Evolutionary conservation across 208 protist species (phyloP), one percentile per base, ranked within the genome.

Genomic region (Trypanosoma vivax): DNA sequence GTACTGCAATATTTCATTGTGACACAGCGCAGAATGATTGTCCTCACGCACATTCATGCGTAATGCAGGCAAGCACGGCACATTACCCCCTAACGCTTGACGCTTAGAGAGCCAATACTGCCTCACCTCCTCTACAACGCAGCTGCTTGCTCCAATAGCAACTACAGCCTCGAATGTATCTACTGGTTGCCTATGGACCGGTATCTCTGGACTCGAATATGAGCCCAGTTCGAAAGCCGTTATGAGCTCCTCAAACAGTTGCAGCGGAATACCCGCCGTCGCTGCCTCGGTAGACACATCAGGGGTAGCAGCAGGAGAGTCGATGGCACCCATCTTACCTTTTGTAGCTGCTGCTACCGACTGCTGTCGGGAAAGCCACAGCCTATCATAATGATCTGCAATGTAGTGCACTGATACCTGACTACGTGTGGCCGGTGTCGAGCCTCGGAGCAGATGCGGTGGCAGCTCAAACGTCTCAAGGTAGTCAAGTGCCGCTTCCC

Each of bases 21-120:
- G 70, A 47, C 76, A 79, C 3, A 79, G 57, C 16, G 62, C 48
- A n/a, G 59, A 29, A 55, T 84, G 72, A 38, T 83, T 83, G 23
- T 86, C 83, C 38, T 90, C 78, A 14, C 62, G 50, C 13, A 90
- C 53, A 4, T 50, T 47, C n/a, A 76, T 52, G 19, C 61, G 70
- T n/a, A 92, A 53, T 9, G 57, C 50, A 13, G 85, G 64, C 50
- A 92, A 88, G 30, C 62, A 73, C n/a, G 80, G 70, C 16, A 89
- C 46, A 13, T 73, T 50, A 1, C 79, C 73, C 13, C 76, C 78
- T 1, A 73, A 51, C 0, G 68, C 69, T 19, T 67, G 51, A 19
- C 79, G 66, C 34, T 83, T 83, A 16, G 73, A 55, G 19, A 88
- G 39, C 85, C 85, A 92, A 61, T 92, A 92, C 4, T 67, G 42